Base-by-base conservation (phyloP, 345 rosid species). In the Rhodamnia rubescens region DNA sequence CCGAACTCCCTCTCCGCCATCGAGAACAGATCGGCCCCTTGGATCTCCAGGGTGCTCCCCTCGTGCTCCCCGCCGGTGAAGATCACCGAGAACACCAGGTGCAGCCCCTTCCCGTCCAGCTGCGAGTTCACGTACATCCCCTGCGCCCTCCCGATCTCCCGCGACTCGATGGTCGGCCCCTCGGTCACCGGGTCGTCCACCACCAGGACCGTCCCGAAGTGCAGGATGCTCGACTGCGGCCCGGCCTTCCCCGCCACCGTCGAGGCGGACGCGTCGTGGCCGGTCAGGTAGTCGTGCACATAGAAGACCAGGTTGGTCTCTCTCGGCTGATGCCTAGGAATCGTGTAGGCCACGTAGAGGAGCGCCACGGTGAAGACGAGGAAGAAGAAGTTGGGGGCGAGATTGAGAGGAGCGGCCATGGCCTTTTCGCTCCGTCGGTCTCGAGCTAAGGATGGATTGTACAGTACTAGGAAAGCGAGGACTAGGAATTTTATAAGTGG, bases 171-270 rank as follows among this genome's bases (percentile, higher is more conserved):
- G 26, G 82, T 84, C 8, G 93, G 92, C n/a, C 92, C 92, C 27
- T 89, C 89, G 0, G 92, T 92, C 16, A 92, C 91, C 24, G 84
- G 89, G 81, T 90, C 91, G 81, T 92, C 93, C 5, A 89, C 92
- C 5, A 85, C 90, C 8, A 90, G 91, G 20, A 89, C 24, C 1
- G 91, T 86, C 55, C 92, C 92, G 18, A 92, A 92, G 40, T 83
- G 87, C 14, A 89, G 84, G 50, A 92, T 92, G 84, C 57, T 55
- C 6, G 87, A 89, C 8, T 81, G n/a, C 74, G 88, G 83, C 57
- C 91, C 89, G 11, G 11, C 8, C 69, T 56, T 81, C 11, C 91
- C 90, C 29, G 88, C 92, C 15, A 90, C 91, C 4, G 92, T 86
- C 80, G 84, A 11, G 1, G 91, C 88, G 8, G 92, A 84, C 26